These are phyloP conservation scores for Neurospora sp. DNA, from an alignment of 495 filamentous ascomycete genomes.

Conservation along the genomic window DNA sequence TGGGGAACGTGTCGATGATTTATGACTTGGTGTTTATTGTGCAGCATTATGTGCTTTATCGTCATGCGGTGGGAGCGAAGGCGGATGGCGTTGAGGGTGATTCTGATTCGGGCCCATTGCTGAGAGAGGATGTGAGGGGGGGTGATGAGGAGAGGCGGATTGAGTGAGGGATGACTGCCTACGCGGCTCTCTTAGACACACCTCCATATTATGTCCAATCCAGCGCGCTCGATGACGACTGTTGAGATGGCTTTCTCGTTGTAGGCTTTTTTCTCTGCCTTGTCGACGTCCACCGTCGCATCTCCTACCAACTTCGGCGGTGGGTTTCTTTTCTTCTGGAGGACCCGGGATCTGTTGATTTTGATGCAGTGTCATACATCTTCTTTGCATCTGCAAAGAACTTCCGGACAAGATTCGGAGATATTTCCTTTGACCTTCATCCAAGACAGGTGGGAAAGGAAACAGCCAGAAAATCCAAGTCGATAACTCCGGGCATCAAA, in stretches of 20 bases:
- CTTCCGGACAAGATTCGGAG: background rate
- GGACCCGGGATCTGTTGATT: background rate
- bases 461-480: background rate
- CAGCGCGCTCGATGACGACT: background rate
- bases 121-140: slow-evolving; percentile 18
- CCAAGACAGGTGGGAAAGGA: background rate
- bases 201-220: background rate
- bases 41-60: slow-evolving; percentile 82
- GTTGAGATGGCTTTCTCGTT: background rate
- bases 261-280: background rate
- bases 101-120: slow-evolving; percentile 13
- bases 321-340: background rate
- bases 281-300: background rate
- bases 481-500: background rate
- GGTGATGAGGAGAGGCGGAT: slow-evolving; percentile 25
- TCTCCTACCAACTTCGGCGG: background rate
- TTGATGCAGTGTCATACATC: background rate
- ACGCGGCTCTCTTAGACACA: background rate
- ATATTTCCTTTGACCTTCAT: background rate
- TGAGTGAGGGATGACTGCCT: slow-evolving; percentile 12
- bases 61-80: slow-evolving; percentile 16
- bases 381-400: background rate
- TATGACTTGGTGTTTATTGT: slow-evolving; percentile 78
- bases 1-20: slow-evolving; percentile 74
- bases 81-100: slow-evolving; percentile 20